phyloP scores from a whole-genome alignment of 192 early-diverging fungal genomes.

The Podila clonocystis region DNA sequence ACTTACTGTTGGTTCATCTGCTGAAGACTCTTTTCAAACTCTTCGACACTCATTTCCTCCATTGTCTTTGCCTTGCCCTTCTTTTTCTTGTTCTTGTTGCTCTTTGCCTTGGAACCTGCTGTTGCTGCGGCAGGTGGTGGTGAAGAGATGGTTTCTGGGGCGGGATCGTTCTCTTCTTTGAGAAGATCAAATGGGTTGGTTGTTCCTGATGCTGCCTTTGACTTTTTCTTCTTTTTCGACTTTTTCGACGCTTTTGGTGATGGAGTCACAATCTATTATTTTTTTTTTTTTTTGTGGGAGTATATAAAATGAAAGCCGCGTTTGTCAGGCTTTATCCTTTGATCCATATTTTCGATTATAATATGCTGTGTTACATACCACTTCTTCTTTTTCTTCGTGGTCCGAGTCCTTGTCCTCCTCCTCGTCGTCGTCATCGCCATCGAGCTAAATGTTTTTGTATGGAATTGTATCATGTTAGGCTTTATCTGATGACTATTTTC shows the following conservation, averaged over 20 bases:
- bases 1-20: constrained; percentile 69
- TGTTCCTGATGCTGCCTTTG: constrained; percentile 14
- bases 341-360: background rate
- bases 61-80: constrained; percentile 54
- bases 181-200: constrained; percentile 41
- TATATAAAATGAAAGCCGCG: background rate
- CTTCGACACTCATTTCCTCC: constrained; percentile 66
- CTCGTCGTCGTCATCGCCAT: constrained; percentile 58
- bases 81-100: constrained; percentile 62
- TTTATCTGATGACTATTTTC: too few species aligned
- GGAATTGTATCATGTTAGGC: background rate
- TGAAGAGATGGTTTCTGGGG: background rate
- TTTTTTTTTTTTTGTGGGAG: background rate
- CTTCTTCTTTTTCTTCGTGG: constrained; percentile 21
- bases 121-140: background rate
- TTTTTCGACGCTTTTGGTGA: constrained; percentile 44
- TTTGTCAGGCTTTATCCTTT: background rate
- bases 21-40: constrained; percentile 71
- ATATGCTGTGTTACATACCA: constrained; percentile 1
- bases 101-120: constrained; percentile 26
- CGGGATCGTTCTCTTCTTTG: constrained; percentile 17
- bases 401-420: constrained; percentile 47
- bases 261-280: constrained; percentile 3
- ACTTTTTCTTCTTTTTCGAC: constrained; percentile 69
- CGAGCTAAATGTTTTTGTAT: constrained; percentile 48